Evolutionary conservation across 192 early-diverging fungal genomes (phyloP).

Genomic region (Linnemannia elongata): DNA sequence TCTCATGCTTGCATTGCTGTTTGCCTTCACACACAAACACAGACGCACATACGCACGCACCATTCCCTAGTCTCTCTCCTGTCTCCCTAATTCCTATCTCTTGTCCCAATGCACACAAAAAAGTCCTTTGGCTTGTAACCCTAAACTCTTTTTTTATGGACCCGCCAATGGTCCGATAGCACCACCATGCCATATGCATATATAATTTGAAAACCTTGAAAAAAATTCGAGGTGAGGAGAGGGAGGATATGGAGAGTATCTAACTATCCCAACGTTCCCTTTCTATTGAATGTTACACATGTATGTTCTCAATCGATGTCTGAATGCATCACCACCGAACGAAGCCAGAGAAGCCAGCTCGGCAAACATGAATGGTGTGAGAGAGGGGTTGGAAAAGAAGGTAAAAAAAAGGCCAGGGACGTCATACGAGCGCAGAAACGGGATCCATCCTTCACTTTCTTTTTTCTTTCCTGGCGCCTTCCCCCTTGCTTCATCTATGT

Average conservation of each 20-base stretch:
- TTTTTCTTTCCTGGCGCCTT: neutral
- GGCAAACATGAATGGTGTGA: neutral
- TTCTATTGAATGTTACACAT: neutral
- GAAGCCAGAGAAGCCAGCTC: neutral
- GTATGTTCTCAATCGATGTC: neutral
- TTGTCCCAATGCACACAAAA: neutral
- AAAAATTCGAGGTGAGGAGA: neutral
- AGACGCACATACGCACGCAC: conserved; percentile 1
- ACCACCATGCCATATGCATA: neutral
- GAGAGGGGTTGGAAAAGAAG: neutral
- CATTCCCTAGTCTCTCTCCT: conserved; percentile 5
- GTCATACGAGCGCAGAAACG: neutral
- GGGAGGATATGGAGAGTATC: neutral
- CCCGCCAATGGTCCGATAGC: neutral
- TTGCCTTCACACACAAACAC: neutral
- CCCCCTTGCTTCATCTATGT: too few species aligned
- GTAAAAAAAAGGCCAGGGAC: neutral
- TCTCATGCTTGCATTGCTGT: neutral
- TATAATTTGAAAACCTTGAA: neutral
- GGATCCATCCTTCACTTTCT: neutral
- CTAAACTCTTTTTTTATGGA: neutral
- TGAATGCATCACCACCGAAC: neutral
- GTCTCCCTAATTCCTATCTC: neutral
- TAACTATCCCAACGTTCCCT: neutral
- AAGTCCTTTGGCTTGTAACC: neutral